These are phyloP conservation scores for Colletotrichum trifolii DNA, from an alignment of 2,329 filamentous ascomycete species.

Conservation along the genomic window DNA sequence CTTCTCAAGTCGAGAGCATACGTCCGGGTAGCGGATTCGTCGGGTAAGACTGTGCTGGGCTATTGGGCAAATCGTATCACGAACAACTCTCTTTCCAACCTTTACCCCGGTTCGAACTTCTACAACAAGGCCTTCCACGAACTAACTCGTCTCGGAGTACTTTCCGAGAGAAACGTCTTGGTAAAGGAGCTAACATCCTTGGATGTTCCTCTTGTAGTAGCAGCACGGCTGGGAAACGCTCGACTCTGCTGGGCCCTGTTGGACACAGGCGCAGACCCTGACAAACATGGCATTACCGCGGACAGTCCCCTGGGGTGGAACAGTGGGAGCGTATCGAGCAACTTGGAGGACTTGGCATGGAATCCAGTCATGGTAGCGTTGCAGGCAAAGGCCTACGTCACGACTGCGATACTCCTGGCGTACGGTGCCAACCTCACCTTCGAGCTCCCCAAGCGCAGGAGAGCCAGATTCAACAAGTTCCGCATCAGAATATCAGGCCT, in stretches of 20 bases:
- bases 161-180: slow-evolving; percentile 2
- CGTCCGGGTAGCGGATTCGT: neutral
- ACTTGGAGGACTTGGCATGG: slow-evolving; percentile 11
- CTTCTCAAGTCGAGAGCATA: neutral
- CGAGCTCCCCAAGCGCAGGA: neutral
- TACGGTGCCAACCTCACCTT: slow-evolving; percentile 1
- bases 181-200: neutral
- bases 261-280: slow-evolving; percentile 1
- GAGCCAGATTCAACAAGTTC: slow-evolving; percentile 1
- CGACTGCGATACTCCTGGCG: slow-evolving; percentile 4
- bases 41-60: neutral
- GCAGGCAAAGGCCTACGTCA: slow-evolving; percentile 5
- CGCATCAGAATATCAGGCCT: neutral
- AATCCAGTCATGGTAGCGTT: slow-evolving; percentile 5
- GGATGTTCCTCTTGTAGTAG: slow-evolving; percentile 1
- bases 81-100: neutral
- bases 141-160: neutral
- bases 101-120: slow-evolving; percentile 12
- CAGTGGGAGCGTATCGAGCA: neutral
- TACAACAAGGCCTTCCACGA: slow-evolving; percentile 1
- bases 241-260: slow-evolving; percentile 10
- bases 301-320: neutral
- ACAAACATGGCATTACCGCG: neutral
- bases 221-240: slow-evolving; percentile 7
- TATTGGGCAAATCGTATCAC: slow-evolving; percentile 4